phyloP scores from a whole-genome alignment of 2,329 filamentous ascomycete species.

The Phyllosticta citrichinensis region DNA sequence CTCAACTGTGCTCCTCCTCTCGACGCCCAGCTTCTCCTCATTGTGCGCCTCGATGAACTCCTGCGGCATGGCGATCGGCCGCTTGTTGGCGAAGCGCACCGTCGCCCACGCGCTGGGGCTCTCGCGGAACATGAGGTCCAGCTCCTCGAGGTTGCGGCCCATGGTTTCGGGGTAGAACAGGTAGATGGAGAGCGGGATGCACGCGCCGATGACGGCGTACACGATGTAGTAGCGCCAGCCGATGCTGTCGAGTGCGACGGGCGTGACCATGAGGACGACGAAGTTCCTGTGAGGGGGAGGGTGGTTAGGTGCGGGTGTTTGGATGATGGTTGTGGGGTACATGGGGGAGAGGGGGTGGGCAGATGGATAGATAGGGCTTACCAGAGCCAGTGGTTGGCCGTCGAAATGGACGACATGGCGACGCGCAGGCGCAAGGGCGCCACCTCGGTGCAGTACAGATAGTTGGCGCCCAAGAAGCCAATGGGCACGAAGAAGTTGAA shows the following conservation, averaged over 20 bases:
- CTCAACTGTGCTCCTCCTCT: not conserved
- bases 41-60: not conserved
- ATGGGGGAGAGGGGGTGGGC: not conserved
- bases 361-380: conserved; percentile 18
- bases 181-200: conserved; percentile 36
- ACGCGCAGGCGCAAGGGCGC: conserved; percentile 43
- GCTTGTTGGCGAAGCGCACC: conserved; percentile 13
- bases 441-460: conserved; percentile 50
- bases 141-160: conserved; percentile 39
- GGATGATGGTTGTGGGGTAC: conserved; percentile 20
- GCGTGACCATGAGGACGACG: conserved; percentile 36
- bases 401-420: conserved; percentile 47
- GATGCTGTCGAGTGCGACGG: conserved; percentile 41
- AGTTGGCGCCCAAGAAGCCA: conserved; percentile 50
- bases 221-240: conserved; percentile 44
- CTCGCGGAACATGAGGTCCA: conserved; percentile 32
- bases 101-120: conserved; percentile 22
- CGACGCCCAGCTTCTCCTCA: conserved; percentile 1
- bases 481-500: conserved; percentile 53
- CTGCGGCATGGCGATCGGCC: conserved; percentile 3
- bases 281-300: conserved; percentile 25
- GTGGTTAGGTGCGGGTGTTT: too few relatives aligned
- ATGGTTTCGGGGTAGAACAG: conserved; percentile 41
- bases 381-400: conserved; percentile 45
- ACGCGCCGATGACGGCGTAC: conserved; percentile 37